Base-by-base conservation (phyloP, 768 basidiomycete genomes). In the Macrolepiota dolichaula region DNA sequence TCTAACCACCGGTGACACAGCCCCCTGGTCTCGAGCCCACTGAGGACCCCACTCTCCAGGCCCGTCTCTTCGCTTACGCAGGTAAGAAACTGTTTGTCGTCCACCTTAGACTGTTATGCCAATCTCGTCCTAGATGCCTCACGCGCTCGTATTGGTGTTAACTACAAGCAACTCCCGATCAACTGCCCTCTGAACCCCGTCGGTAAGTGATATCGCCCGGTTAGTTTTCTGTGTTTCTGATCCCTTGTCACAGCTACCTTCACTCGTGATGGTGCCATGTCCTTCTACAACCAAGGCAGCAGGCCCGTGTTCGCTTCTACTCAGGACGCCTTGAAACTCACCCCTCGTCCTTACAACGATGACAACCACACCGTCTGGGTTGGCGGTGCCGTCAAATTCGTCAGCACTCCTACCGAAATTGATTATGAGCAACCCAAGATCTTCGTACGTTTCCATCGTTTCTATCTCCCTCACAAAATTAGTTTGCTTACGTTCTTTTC, bases 21-120 rank as follows among this genome's bases (percentile, higher is more conserved):
- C 65, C 64, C 37, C 59, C 62, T 60, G 77, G 77, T 15, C 72
- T 76, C 64, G 84, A 82, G 69, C 76, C 83, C 5, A 78, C 76
- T 0, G 81, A 81, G 50, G 85, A 86, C 69, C 85, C 84, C 1
- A 82, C 82, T 44, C 77, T 86, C 22, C 85, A 86, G 69, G 76
- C 78, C 17, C 80, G 84, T 36, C 71, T 85, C 55, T 86, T 85
- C 72, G 79, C 82, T 1, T 86, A 87, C 67, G 79, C 78, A 46
- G 81, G 81, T 75, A 65, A 62, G 70, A 55, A 47, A 37, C 7
- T 42, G 37, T 52, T 46, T 13, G 47, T 3, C 22, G 40, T n/a
- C 46, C 37, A 58, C 38, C 10, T 15, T 24, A 17, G 25, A 15
- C 17, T 35, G 11, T 44, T 27, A 4, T 24, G 19, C 6, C n/a